phyloP scores from a whole-genome alignment of 1,284 basidiomycete genomes.

The Lentinula novae-zelandiae region DNA sequence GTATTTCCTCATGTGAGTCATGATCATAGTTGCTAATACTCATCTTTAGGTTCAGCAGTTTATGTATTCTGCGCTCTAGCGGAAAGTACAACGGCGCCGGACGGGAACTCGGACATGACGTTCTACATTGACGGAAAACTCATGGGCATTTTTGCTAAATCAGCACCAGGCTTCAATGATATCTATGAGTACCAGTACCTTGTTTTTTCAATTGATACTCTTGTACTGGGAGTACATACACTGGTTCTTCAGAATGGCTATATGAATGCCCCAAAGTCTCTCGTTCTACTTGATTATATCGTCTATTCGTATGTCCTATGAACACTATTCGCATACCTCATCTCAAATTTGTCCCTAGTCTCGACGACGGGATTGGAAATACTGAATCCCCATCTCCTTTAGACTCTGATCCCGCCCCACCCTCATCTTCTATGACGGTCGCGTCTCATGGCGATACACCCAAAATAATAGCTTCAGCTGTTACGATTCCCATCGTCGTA shows the following conservation, averaged over 20 bases:
- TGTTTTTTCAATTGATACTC: conserved; percentile 24
- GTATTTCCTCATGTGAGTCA: background rate
- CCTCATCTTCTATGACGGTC: background rate
- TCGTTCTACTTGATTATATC: conserved; percentile 7
- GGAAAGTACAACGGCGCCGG: conserved; percentile 11
- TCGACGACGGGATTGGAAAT: background rate
- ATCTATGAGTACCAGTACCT: conserved; percentile 26
- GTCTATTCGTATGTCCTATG: conserved; percentile 3
- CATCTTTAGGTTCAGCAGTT: conserved; percentile 25
- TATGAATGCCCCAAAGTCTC: background rate
- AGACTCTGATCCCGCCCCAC: background rate
- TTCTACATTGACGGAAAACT: conserved; percentile 32
- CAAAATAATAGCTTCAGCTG: background rate
- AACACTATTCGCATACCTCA: background rate
- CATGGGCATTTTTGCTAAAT: conserved; percentile 22
- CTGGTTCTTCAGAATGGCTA: conserved; percentile 1
- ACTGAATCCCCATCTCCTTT: background rate
- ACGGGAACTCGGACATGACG: conserved; percentile 27
- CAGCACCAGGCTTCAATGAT: conserved; percentile 17
- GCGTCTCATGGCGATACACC: background rate
- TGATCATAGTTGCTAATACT: background rate
- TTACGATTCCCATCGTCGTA: background rate
- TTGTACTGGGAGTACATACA: conserved; percentile 9
- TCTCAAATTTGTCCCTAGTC: background rate
- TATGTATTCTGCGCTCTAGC: conserved; percentile 29